Conservation (phyloP, 352 stramenopile species). For the Pythium insidiosum region DNA sequence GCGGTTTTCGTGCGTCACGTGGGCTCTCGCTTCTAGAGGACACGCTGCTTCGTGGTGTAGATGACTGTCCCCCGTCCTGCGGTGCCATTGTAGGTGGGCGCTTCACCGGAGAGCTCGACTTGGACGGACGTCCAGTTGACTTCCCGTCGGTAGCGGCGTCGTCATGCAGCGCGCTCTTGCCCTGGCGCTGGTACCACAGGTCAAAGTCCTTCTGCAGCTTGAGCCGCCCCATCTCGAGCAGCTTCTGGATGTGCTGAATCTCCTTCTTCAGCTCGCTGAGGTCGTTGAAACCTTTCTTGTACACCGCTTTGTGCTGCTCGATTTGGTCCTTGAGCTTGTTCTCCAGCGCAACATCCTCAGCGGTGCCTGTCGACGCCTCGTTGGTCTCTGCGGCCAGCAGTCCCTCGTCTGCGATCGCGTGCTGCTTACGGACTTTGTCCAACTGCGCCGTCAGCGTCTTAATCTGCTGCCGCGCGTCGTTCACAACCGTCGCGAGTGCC, state of each 20-base stretch:
- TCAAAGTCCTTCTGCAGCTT: conserved; percentile 93
- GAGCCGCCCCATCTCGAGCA: conserved; percentile 87
- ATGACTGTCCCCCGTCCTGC: no score
- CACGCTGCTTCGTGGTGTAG: no score
- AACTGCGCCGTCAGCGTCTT: conserved; percentile 54
- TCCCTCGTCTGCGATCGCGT: conserved; percentile 44
- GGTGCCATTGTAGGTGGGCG: no score
- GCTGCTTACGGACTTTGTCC: conserved; percentile 64
- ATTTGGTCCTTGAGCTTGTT: conserved; percentile 80
- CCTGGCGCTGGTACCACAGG: conserved; percentile 83
- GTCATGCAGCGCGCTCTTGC: conserved; percentile 41
- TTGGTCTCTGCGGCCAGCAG: conserved; percentile 19
- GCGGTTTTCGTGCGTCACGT: no score
- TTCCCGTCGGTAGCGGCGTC: no score
- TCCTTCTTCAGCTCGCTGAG: conserved; percentile 90
- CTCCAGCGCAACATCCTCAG: conserved; percentile 20
- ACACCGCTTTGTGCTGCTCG: conserved; percentile 79
- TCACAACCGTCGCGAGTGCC: conserved; percentile 74
- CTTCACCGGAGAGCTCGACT: no score
- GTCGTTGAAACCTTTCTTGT: conserved; percentile 89
- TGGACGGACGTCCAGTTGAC: no score
- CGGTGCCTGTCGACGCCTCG: conserved; percentile 18
- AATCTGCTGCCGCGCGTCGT: conserved; percentile 81
- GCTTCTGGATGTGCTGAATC: conserved; percentile 91
- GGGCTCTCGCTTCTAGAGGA: no score